Percentiles rank a stretch among this genome's conserved stretches.
These are phyloP conservation scores for Sordaria brevicollis DNA, from an alignment of 495 filamentous ascomycete genomes.

Conservation along the genomic window DNA sequence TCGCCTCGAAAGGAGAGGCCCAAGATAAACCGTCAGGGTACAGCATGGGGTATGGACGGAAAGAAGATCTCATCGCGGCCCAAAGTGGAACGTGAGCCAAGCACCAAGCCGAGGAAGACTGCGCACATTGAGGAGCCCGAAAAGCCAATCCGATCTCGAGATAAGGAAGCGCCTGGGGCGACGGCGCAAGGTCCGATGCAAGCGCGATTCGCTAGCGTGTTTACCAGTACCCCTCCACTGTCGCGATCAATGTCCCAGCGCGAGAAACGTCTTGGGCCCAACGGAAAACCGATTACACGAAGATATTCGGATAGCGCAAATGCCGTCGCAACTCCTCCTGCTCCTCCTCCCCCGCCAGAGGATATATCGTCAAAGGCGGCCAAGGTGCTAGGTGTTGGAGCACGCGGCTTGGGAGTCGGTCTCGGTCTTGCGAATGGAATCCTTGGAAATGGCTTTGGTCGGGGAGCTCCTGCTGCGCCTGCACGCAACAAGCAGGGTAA, in stretches of 20 bases:
- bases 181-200: conserved; percentile 17
- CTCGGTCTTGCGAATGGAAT: conserved; percentile 11
- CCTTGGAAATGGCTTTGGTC: conserved; percentile 3
- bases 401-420: conserved; percentile 1
- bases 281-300: conserved; percentile 34
- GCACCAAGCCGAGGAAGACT: conserved; percentile 22
- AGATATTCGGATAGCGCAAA: conserved; percentile 35
- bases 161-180: conserved; percentile 32
- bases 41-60: conserved; percentile 32
- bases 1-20: conserved; percentile 35
- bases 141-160: conserved; percentile 22
- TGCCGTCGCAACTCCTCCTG: conserved; percentile 27
- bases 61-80: conserved; percentile 30
- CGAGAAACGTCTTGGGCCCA: conserved; percentile 31
- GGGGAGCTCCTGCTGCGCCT: conserved; percentile 12
- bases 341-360: conserved; percentile 25
- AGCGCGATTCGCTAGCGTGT: conserved; percentile 35
- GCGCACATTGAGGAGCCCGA: conserved; percentile 26
- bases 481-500: conserved; percentile 26
- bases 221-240: conserved; percentile 40
- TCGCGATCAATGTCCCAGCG: conserved; percentile 41
- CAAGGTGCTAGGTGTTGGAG: conserved; percentile 37
- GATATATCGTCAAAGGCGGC: conserved; percentile 44
- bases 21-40: conserved; percentile 34
- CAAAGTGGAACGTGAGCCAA: conserved; percentile 22